Percentiles rank a stretch among this genome's conserved stretches.
These are phyloP conservation scores for Lactifluus piperatus DNA, from an alignment of 768 basidiomycete species.

Conservation along the genomic window DNA sequence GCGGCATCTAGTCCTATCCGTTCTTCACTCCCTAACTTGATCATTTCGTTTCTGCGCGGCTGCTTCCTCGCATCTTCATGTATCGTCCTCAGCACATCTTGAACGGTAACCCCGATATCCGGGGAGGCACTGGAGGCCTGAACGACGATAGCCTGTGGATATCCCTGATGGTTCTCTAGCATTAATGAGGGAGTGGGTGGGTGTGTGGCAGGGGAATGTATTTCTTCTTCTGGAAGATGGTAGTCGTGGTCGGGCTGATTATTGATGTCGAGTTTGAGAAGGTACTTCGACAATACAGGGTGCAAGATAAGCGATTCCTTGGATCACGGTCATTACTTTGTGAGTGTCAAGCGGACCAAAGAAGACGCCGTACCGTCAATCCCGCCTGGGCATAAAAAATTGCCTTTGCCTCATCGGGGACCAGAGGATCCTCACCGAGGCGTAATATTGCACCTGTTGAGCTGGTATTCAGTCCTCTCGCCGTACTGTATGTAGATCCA, in stretches of 20 bases:
- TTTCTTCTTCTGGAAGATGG: slow-evolving; percentile 2
- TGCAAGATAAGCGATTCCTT: slow-evolving; percentile 6
- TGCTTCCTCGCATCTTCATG: not conserved
- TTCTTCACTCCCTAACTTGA: not conserved
- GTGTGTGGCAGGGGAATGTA: not conserved
- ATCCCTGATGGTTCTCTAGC: slow-evolving; percentile 8
- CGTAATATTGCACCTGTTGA: not conserved
- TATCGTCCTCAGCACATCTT: not conserved
- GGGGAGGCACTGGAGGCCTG: not conserved
- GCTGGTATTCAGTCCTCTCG: not conserved
- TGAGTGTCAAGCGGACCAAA: no score
- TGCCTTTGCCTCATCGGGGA: not conserved
- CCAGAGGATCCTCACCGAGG: not conserved
- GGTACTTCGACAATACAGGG: not conserved
- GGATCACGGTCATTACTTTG: not conserved
- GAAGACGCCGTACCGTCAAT: not conserved
- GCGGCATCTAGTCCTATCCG: not conserved
- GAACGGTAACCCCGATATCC: not conserved
- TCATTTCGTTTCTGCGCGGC: not conserved
- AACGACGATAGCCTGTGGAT: not conserved
- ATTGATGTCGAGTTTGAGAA: slow-evolving; percentile 2
- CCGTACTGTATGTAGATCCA: not conserved
- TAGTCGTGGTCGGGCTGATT: not conserved
- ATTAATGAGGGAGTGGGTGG: not conserved
- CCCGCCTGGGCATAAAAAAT: not conserved